Evolutionary conservation across 192 early-diverging fungal genomes (phyloP).

Genomic region (Oehlia diaphana): DNA sequence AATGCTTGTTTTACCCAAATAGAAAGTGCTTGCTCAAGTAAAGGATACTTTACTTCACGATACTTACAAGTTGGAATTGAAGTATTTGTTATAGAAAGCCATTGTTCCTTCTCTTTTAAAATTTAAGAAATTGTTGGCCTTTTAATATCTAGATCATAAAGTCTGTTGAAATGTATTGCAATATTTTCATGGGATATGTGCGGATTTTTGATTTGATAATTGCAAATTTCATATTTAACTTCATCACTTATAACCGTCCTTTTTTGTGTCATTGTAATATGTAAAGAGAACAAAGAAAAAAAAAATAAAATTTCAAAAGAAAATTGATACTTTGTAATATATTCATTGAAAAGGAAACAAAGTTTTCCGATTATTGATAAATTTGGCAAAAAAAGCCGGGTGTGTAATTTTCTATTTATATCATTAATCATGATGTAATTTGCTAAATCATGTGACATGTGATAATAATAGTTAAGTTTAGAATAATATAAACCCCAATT

Average conservation of each 20-base stretch:
- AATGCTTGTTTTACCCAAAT: neutral
- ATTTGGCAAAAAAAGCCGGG: too few relatives aligned
- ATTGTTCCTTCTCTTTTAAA: neutral
- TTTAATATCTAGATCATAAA: neutral
- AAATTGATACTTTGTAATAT: too few relatives aligned
- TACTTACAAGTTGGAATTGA: neutral
- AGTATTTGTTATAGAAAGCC: neutral
- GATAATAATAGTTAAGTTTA: too few relatives aligned
- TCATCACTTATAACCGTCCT: neutral
- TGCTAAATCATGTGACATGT: too few relatives aligned
- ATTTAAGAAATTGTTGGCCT: neutral
- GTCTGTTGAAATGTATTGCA: neutral
- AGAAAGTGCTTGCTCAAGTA: neutral
- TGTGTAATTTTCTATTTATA: too few relatives aligned
- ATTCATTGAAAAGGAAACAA: too few relatives aligned
- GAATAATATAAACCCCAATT: too few relatives aligned
- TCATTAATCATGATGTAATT: too few relatives aligned
- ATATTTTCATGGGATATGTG: neutral
- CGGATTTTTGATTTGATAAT: neutral
- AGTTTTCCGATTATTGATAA: too few relatives aligned
- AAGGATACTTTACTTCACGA: conserved; percentile 1
- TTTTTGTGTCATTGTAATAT: neutral
- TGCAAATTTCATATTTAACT: neutral
- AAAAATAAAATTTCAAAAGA: too few relatives aligned
- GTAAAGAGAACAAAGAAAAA: too few relatives aligned